phyloP scores from a whole-genome alignment of 1,284 basidiomycete genomes.

The Irpex lacteus region DNA sequence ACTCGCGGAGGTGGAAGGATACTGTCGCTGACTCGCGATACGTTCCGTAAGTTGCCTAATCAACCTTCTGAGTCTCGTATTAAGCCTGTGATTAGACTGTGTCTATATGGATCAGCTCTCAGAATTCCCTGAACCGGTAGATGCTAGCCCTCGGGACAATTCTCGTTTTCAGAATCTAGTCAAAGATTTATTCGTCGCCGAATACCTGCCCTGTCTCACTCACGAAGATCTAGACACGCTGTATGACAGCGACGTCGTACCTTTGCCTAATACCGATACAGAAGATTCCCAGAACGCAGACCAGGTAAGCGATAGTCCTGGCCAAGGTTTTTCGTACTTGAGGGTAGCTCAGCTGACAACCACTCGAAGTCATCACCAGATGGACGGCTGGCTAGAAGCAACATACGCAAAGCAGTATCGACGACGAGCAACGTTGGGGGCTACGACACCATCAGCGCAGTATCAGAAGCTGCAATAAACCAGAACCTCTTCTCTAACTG shows the following conservation, averaged over 20 bases:
- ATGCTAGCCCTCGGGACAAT: conserved; percentile 19
- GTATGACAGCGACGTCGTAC: neutral
- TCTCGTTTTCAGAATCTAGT: conserved; percentile 15
- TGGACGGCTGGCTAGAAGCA: neutral
- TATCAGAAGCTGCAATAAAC: conserved; percentile 31
- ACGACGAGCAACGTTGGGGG: conserved; percentile 23
- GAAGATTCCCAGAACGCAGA: conserved; percentile 3
- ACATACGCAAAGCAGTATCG: conserved; percentile 20
- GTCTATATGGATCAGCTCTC: conserved; percentile 27
- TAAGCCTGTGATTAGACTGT: conserved; percentile 18
- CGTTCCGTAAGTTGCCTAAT: conserved; percentile 23
- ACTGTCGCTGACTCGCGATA: neutral
- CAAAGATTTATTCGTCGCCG: conserved; percentile 25
- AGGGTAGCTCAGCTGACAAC: neutral
- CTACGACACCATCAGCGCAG: conserved; percentile 30
- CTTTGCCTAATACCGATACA: neutral
- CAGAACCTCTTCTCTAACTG: conserved; percentile 24
- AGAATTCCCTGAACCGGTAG: conserved; percentile 15
- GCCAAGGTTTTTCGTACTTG: neutral
- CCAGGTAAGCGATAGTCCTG: neutral
- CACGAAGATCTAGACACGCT: neutral
- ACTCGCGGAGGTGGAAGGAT: conserved; percentile 18
- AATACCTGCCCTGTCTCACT: conserved; percentile 22
- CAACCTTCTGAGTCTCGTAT: neutral
- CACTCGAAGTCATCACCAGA: neutral